Base-by-base conservation (phyloP, 2,329 filamentous ascomycete species). In the Phialocephala sp. region DNA sequence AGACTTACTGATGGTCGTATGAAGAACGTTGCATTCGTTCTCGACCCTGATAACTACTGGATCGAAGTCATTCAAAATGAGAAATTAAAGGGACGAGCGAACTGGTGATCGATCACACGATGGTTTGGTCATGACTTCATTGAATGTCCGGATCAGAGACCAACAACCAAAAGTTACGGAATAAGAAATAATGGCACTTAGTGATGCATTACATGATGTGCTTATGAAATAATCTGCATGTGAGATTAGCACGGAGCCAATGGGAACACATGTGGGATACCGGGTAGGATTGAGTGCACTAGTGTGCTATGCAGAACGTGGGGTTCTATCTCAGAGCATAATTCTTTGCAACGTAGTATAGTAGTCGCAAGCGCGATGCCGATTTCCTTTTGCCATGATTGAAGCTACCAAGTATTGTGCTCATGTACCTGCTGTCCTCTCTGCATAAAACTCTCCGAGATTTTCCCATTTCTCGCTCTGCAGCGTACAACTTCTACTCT, bases 21-120 rank as follows among this genome's bases (percentile, higher is more conserved):
- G 94, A 94, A 92, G 84, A 92, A 95, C 70, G 89, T 98, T 62
- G 95, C 95, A 0, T 98, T 98, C 76, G 80, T 98, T 56, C 82
- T 97, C 57, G 94, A 94, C 72, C 93, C 94, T 0, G 93, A 97
- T 79, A 87, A 86, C 58, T 97, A 96, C 80, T 96, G 73, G 92
- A 85, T 93, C 62, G 88, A 90, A 79, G 76, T 90, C 73, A 83
- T 97, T 59, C 92, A 97, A 81, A 97, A 97, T 73, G 89, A 92
- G 79, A 83, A 81, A 62, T 82, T 91, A 66, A 84, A 83, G 74
- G 76, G 59, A 14, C 59, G 69, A 22, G 71, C 72, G 39, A 69
- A 74, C 63, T 74, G 69, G 72, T 74, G 70, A 52, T 2, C 15
- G 62, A 20, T 45, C 4, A 43, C 18, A 43, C 37, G 43, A 20